phyloP scores from a whole-genome alignment of 2,329 filamentous ascomycete species.

The Leptographium galeiforme region DNA sequence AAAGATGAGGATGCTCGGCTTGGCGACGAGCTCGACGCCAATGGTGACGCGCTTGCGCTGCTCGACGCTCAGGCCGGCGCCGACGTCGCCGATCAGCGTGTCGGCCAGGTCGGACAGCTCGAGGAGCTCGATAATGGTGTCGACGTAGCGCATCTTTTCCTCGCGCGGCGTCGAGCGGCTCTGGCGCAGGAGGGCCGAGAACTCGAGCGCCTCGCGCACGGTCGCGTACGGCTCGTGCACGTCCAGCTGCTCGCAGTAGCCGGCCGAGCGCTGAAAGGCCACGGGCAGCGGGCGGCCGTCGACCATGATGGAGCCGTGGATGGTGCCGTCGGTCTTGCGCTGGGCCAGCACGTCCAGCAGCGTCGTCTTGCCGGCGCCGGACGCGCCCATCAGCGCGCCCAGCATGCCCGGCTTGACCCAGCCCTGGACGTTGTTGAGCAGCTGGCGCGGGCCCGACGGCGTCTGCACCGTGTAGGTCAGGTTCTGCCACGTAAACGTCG shows the following conservation, averaged over 20 bases:
- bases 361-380: conserved; percentile 76
- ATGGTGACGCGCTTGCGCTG: conserved; percentile 45
- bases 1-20: conserved; percentile 45
- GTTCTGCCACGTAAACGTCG: conserved; percentile 63
- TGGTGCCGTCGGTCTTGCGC: conserved; percentile 64
- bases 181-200: conserved; percentile 62
- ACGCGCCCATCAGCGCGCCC: conserved; percentile 69
- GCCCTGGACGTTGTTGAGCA: conserved; percentile 69
- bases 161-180: conserved; percentile 45
- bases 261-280: conserved; percentile 66
- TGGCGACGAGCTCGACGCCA: conserved; percentile 47
- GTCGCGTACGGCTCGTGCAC: conserved; percentile 61
- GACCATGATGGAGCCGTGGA: conserved; percentile 60
- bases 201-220: conserved; percentile 62
- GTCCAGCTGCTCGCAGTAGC: conserved; percentile 72
- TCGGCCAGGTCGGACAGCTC: conserved; percentile 34
- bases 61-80: conserved; percentile 38
- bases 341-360: conserved; percentile 72
- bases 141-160: conserved; percentile 64
- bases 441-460: conserved; percentile 44
- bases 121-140: conserved; percentile 58
- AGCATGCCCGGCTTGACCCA: conserved; percentile 73
- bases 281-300: conserved; percentile 59
- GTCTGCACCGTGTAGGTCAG: conserved; percentile 57
- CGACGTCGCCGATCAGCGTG: conserved; percentile 34